Evolutionary conservation across 192 early-diverging fungal genomes (phyloP).

Genomic region (Mortierella hygrophila): DNA sequence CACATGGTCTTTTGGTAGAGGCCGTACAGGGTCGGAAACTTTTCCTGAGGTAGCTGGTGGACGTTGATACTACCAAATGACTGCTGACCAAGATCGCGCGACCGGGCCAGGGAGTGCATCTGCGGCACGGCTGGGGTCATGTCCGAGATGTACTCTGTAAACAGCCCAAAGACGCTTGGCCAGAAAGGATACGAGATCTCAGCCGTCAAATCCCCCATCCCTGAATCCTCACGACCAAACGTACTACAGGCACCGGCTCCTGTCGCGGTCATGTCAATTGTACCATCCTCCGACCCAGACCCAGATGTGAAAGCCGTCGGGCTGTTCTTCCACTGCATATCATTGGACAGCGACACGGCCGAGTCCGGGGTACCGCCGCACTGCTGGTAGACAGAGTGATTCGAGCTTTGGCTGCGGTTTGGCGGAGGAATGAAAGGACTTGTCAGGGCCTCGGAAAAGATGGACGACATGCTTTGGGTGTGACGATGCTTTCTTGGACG

Average conservation of each 20-base stretch:
- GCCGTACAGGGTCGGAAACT: constrained; percentile 46
- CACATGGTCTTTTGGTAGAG: constrained; percentile 57
- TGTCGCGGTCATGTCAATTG: constrained; percentile 14
- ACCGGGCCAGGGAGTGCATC: constrained; percentile 42
- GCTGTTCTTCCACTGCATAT: constrained; percentile 32
- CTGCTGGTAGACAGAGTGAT: constrained; percentile 17
- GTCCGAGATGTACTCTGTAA: constrained; percentile 47
- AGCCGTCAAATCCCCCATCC: constrained; percentile 15
- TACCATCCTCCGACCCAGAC: constrained; percentile 18
- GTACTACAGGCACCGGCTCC: neutral
- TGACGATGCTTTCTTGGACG: constrained; percentile 29
- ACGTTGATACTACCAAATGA: constrained; percentile 50
- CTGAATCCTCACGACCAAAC: constrained; percentile 22
- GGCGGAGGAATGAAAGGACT: neutral
- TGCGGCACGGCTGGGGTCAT: constrained; percentile 25
- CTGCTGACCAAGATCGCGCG: constrained; percentile 37
- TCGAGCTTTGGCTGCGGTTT: neutral
- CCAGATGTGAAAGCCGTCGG: constrained; percentile 8
- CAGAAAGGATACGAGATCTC: constrained; percentile 49
- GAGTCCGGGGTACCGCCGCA: constrained; percentile 23
- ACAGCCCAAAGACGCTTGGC: constrained; percentile 52
- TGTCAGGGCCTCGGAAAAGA: constrained; percentile 28
- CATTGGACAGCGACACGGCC: constrained; percentile 30
- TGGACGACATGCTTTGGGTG: constrained; percentile 44
- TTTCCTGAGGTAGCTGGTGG: constrained; percentile 48